Evolutionary conservation across 1,284 basidiomycete genomes (phyloP), one percentile per base, ranked within the genome.

Genomic region (Coniferiporia sulphurascens): DNA sequence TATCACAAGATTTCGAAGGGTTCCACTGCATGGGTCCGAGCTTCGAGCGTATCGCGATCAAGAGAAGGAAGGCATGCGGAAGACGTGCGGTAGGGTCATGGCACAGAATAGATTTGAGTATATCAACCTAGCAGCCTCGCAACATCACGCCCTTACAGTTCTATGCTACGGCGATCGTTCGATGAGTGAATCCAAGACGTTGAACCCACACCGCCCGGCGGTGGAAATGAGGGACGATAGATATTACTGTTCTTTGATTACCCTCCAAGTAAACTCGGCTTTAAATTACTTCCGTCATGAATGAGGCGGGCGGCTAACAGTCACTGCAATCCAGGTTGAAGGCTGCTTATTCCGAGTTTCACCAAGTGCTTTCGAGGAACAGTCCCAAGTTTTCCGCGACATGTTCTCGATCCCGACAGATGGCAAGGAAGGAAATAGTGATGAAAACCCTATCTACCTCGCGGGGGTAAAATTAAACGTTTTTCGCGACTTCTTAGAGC

Each of bases 321-420:
- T n/a, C 17, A 5, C 9, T 21, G 8, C 27, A 41, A 41, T 12
- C 6, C 43, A 59, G 58, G 52, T 59, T 38, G 52, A 59, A 22
- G 43, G 55, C 15, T 44, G 22, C 17, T 19, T 59, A 34, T 59
- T 59, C 45, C 22, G 52, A 54, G 52, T 59, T 13, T 52, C 58
- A 27, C 43, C 35, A 17, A 38, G 52, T 21, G 44, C 41, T 7
- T 59, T 59, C 27, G 52, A 54, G 27, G 52, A 59, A n/a, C 52
- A 55, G n/a, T 59, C 58, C 1, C 43, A 55, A 36, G 41, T 54
- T 22, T 59, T 59, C 34, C 58, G 52, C 21, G 35, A 41, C 27
- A 46, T 59, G 58, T 59, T 54, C 22, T n/a, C 52, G 4, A 41
- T 38, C 41, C 22, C 44, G 19, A 17, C 4, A 1, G 46, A 9